Evolutionary conservation across 2,329 filamentous ascomycete species (phyloP).

Genomic region (Raffaelea deltoideospora): DNA sequence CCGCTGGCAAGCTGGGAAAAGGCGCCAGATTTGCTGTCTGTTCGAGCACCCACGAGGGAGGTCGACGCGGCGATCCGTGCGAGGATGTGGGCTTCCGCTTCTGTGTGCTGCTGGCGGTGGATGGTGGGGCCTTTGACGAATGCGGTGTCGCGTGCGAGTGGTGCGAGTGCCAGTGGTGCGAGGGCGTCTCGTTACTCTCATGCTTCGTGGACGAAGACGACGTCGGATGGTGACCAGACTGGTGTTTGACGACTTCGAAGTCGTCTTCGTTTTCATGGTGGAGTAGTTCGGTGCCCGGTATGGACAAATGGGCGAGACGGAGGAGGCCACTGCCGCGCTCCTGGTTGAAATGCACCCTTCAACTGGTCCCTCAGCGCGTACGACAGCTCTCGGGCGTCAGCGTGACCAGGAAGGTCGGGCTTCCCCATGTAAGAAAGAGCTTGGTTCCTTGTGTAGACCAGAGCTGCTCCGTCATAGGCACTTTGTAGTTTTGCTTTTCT

Average conservation of each 20-base stretch:
- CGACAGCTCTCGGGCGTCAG: too few species aligned
- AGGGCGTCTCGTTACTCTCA: constrained; percentile 1
- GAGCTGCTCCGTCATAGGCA: too few species aligned
- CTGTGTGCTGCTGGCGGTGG: too few species aligned
- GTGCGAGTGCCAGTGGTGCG: constrained; percentile 1
- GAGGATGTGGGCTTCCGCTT: too few species aligned
- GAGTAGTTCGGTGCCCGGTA: too few species aligned
- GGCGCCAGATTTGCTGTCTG: constrained; percentile 1
- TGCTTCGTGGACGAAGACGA: too few species aligned
- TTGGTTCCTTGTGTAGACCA: constrained; percentile 4
- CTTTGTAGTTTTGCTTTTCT: constrained; percentile 1
- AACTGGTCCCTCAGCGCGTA: neutral
- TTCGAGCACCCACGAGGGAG: constrained; percentile 3
- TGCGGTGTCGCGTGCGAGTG: constrained; percentile 1
- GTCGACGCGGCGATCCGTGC: constrained; percentile 2
- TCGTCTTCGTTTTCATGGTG: too few species aligned
- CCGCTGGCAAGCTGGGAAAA: constrained; percentile 4
- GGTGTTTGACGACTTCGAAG: too few species aligned
- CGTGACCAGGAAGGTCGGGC: too few species aligned
- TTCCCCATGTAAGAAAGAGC: constrained; percentile 6
- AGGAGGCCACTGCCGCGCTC: too few species aligned
- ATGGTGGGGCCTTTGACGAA: constrained; percentile 1
- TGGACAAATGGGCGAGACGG: too few species aligned
- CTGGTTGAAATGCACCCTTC: neutral
- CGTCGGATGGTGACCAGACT: too few species aligned